Evolutionary conservation across 1,139 yeast genomes (phyloP).

Genomic region (Kurtzmaniella quercitrusa): DNA sequence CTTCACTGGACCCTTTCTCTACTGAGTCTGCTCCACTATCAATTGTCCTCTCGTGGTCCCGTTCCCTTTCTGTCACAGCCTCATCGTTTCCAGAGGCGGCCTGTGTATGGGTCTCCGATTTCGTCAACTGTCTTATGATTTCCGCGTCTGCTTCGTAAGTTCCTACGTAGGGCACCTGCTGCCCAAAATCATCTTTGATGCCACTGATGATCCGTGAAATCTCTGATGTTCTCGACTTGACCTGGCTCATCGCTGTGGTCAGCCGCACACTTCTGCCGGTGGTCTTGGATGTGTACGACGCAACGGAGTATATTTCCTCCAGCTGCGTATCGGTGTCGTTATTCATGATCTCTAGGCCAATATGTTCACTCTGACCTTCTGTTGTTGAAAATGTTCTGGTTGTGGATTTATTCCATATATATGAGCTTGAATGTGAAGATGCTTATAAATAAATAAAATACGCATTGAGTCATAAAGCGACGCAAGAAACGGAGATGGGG

Average conservation of each 20-base stretch:
- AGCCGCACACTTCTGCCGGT: neutral
- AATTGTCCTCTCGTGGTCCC: neutral
- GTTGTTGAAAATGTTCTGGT: neutral
- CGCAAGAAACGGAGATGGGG: too few relatives aligned
- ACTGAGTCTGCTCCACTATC: constrained; percentile 3
- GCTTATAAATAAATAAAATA: neutral
- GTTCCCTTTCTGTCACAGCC: constrained; percentile 1
- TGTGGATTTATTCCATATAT: neutral
- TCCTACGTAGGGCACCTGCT: constrained; percentile 10
- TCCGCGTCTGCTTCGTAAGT: neutral
- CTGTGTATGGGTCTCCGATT: constrained; percentile 13
- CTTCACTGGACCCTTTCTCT: constrained; percentile 9
- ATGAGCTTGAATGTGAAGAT: neutral
- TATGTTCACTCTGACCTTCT: neutral
- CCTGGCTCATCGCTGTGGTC: neutral
- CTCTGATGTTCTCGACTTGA: constrained; percentile 13
- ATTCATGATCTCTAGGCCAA: neutral
- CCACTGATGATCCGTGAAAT: constrained; percentile 28
- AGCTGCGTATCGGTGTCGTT: neutral
- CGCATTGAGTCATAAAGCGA: neutral
- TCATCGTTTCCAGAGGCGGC: constrained; percentile 11
- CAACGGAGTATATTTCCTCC: neutral
- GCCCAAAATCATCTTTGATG: constrained; percentile 27
- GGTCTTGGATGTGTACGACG: neutral
- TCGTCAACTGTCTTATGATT: constrained; percentile 1